Base-by-base conservation (phyloP, 1,284 basidiomycete genomes). In the Austroboletus rostrupii region DNA sequence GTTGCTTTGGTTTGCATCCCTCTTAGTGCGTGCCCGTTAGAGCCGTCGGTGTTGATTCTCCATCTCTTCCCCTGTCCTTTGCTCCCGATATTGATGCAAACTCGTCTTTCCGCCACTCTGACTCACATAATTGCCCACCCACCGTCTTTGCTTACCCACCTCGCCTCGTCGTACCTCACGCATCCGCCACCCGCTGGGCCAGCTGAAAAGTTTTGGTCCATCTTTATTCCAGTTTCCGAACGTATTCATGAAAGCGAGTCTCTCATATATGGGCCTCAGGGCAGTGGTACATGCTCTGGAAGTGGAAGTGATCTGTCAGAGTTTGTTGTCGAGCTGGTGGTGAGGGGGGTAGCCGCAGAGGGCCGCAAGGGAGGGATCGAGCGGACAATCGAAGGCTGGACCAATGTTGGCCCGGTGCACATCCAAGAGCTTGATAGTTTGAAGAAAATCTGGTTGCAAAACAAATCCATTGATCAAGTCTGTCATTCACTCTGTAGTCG, bases 151-250 rank as follows among this genome's bases (percentile, higher is more conserved):
- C 68, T 93, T 35, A 62, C 63, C 10, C 79, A 89, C 60, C 67
- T 93, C 47, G 74, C 85, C 7, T 73, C 73, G 36, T 78, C 81
- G 19, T 90, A 89, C 62, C 74, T 89, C 45, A 78, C 79, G 3
- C 75, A 75, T 1, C 87, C 87, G 0, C 87, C 90, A 1, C 83
- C 85, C 5, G 61, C 73, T 35, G 77, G 81, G 3, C 58, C 78
- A 0, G 71, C 75, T n/a, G 71, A 76, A 47, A 87, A 86, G 58
- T 91, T 90, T 68, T 91, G 87, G 86, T 69, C 72, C 29, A 73
- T 87, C 7, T 90, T 90, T 60, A 65, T 81, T 16, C 85, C 87
- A 0, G 60, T 88, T 53, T 78, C 82, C 35, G 78, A 82, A 57
- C 76, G 89, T 13, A 64, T 58, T 5, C 68, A 76, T 42, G 85